A percentile compares a stretch with the other conserved stretches of the same genome.
These are phyloP conservation scores for Sutorius eximius DNA, from an alignment of 1,284 basidiomycete species.

Conservation along the genomic window DNA sequence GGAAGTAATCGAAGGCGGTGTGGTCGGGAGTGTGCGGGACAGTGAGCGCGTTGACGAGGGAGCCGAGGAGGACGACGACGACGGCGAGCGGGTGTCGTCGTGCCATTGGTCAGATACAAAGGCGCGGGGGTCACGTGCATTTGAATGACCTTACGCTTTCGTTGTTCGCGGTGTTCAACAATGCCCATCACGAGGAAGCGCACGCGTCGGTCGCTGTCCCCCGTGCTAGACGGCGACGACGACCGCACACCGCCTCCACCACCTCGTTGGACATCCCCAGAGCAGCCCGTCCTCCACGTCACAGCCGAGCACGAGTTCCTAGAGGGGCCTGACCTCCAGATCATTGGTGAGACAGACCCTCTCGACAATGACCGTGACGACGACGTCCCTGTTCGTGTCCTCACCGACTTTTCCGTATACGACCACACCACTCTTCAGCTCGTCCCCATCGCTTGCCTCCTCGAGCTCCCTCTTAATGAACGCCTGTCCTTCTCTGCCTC, in stretches of 20 bases:
- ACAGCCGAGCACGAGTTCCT: conserved; percentile 30
- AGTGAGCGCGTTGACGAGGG: conserved; percentile 34
- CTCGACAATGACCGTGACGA: conserved; percentile 32
- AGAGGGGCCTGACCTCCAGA: conserved; percentile 30
- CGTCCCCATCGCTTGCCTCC: conserved; percentile 39
- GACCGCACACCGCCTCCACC: conserved; percentile 7
- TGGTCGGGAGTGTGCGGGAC: conserved; percentile 57
- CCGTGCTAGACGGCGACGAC: conserved; percentile 20
- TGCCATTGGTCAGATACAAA: conserved; percentile 13
- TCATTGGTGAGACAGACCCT: conserved; percentile 35
- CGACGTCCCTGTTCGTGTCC: conserved; percentile 50
- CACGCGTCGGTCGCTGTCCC: conserved; percentile 27
- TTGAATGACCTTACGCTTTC: conserved; percentile 2
- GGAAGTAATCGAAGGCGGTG: conserved; percentile 87
- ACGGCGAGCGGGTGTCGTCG: conserved; percentile 21
- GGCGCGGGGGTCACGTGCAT: conserved; percentile 26
- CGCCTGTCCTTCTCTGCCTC: conserved; percentile 32
- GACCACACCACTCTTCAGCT: conserved; percentile 36
- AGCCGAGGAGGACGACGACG: conserved; percentile 37
- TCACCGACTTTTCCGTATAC: conserved; percentile 54
- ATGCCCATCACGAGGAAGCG: conserved; percentile 27
- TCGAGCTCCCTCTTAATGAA: conserved; percentile 28
- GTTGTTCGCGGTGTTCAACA: conserved; percentile 5
- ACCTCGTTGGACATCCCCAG: background rate
- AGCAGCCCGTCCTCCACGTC: conserved; percentile 10